Conservation (phyloP, 1,139 yeast species). For the Pichia sorboxylosa region DNA sequence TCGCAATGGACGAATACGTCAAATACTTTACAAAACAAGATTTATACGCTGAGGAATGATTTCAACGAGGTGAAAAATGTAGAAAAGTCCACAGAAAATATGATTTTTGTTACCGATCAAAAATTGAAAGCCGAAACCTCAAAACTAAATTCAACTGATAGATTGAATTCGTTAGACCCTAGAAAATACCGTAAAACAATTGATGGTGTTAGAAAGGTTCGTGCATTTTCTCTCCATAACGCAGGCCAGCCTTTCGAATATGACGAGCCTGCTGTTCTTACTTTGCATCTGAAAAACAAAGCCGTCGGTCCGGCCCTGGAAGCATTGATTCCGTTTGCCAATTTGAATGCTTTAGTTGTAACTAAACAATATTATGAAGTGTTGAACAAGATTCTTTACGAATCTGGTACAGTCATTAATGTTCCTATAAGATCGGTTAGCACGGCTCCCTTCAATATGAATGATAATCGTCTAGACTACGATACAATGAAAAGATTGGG, state of each 20-base stretch:
- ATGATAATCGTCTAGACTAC: slow-evolving; percentile 21
- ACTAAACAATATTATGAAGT: slow-evolving; percentile 33
- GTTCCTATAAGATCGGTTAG: slow-evolving; percentile 37
- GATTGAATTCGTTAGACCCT: slow-evolving; percentile 29
- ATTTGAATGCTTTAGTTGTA: slow-evolving; percentile 46
- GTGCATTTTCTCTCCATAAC: slow-evolving; percentile 15
- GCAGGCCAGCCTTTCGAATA: background rate
- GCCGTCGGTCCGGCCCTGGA: slow-evolving; percentile 45
- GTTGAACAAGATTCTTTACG: slow-evolving; percentile 32
- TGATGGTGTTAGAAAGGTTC: slow-evolving; percentile 31
- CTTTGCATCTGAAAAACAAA: slow-evolving; percentile 42
- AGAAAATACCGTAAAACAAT: slow-evolving; percentile 21
- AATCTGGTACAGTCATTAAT: slow-evolving; percentile 23
- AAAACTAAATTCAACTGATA: slow-evolving; percentile 39
- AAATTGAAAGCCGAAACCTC: slow-evolving; percentile 15
- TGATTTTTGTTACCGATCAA: slow-evolving; percentile 3
- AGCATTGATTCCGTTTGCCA: slow-evolving; percentile 41
- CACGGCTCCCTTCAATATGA: slow-evolving; percentile 14
- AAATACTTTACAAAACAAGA: slow-evolving; percentile 5
- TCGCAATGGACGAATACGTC: slow-evolving; percentile 15
- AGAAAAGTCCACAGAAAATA: slow-evolving; percentile 3
- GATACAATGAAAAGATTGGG: slow-evolving; percentile 39
- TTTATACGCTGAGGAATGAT: slow-evolving; percentile 2
- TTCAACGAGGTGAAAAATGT: too few relatives aligned
- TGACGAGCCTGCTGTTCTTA: slow-evolving; percentile 64